phyloP scores from a whole-genome alignment of 176 grass and related monocot genomes.

The Musa acuminata region DNA sequence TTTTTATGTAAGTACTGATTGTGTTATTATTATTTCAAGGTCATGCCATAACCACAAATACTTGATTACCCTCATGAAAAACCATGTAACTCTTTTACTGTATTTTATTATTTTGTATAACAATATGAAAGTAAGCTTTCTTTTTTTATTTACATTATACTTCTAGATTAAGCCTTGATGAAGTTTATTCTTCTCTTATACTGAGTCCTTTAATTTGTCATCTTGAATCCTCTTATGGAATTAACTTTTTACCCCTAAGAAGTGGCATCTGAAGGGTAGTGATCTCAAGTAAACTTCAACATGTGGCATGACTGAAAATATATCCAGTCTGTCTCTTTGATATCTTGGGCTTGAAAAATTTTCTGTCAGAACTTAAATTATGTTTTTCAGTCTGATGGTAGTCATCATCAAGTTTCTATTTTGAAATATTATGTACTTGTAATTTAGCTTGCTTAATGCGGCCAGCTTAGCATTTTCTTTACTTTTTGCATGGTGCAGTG shows the following conservation, averaged over 20 bases:
- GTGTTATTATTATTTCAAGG: not conserved
- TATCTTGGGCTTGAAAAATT: not conserved
- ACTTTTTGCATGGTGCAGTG: constrained; percentile 44
- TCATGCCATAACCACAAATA: not conserved
- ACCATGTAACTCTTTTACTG: not conserved
- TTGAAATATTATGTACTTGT: constrained; percentile 6
- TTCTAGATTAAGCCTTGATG: too few relatives aligned
- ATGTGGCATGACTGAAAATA: too few relatives aligned
- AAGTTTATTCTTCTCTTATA: not conserved
- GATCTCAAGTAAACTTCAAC: too few relatives aligned
- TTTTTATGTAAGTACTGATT: not conserved
- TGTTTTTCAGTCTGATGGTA: not conserved
- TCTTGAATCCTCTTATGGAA: not conserved
- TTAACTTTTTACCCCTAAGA: not conserved
- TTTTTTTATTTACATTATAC: too few relatives aligned
- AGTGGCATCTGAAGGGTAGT: not conserved
- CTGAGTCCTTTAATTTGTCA: not conserved
- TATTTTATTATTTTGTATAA: not conserved
- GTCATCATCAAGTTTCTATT: not conserved
- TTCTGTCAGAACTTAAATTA: not conserved
- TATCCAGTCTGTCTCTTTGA: not conserved
- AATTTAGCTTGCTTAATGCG: constrained; percentile 17
- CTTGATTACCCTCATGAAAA: not conserved
- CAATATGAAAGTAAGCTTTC: too few relatives aligned
- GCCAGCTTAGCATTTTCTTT: not conserved